A percentile compares a stretch with the other conserved stretches of the same genome.
Conservation (phyloP, 2,329 filamentous ascomycete genomes). For the Neoascochyta sp. region DNA sequence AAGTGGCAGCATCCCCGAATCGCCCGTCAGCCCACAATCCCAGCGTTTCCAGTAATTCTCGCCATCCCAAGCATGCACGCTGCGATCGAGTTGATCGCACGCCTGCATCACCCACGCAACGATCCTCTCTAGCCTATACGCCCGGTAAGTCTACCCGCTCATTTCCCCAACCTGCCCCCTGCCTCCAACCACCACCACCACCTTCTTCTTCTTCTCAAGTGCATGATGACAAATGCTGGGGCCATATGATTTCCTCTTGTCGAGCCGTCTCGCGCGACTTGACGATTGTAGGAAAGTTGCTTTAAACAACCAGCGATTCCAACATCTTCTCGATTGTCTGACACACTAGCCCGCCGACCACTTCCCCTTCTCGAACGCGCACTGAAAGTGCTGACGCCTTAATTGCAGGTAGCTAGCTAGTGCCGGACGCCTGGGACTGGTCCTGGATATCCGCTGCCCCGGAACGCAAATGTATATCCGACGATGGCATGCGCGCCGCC, state of each 20-base stretch:
- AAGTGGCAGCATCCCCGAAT: too few species aligned
- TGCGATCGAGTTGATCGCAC: neutral
- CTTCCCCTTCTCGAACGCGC: too few species aligned
- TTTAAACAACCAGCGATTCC: slow-evolving; percentile 20
- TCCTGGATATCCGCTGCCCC: too few species aligned
- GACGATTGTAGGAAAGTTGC: slow-evolving; percentile 19
- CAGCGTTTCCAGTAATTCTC: too few species aligned
- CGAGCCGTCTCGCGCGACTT: slow-evolving; percentile 1
- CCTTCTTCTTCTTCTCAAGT: neutral
- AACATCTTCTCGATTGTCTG: slow-evolving; percentile 28
- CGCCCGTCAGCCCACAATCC: too few species aligned
- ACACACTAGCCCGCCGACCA: slow-evolving; percentile 8
- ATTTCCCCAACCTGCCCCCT: neutral
- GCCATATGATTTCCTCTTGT: slow-evolving; percentile 31
- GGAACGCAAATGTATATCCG: too few species aligned
- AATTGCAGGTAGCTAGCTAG: too few species aligned
- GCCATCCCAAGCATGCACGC: too few species aligned
- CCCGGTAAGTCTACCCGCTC: slow-evolving; percentile 7
- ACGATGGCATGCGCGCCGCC: too few species aligned
- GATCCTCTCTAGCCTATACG: slow-evolving; percentile 1
- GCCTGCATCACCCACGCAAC: neutral
- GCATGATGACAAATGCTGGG: slow-evolving; percentile 35
- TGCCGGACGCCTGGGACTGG: too few species aligned
- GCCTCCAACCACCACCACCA: too few species aligned
- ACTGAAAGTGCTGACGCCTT: too few species aligned